phyloP scores from a whole-genome alignment of 2,329 filamentous ascomycete genomes.

The Simplicillium aogashimaense region DNA sequence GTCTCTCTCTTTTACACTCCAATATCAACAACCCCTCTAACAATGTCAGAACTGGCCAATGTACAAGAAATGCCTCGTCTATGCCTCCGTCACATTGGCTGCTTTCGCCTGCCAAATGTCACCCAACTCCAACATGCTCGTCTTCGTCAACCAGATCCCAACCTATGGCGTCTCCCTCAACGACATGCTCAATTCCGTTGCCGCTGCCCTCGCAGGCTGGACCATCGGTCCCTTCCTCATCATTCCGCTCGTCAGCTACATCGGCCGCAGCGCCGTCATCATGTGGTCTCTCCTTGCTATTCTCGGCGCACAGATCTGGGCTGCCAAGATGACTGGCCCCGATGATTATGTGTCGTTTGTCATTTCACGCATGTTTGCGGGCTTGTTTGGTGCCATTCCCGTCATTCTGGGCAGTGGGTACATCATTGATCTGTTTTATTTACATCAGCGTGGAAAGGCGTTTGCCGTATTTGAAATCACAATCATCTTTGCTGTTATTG shows the following conservation, averaged over 20 bases:
- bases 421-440: background rate
- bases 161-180: background rate
- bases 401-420: background rate
- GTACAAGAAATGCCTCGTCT: background rate
- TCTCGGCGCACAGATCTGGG: too few species aligned
- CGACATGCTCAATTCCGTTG: background rate
- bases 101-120: constrained; percentile 1
- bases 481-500: background rate
- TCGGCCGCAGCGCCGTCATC: too few species aligned
- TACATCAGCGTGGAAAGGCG: background rate
- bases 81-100: background rate
- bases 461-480: background rate
- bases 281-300: too few species aligned
- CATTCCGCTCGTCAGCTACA: too few species aligned
- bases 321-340: background rate
- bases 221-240: too few species aligned
- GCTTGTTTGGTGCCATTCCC: background rate
- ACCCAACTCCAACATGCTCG: background rate
- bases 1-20: too few species aligned
- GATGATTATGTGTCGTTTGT: background rate
- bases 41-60: background rate
- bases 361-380: background rate
- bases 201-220: too few species aligned
- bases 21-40: background rate
- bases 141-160: background rate